A percentile compares a stretch with the other conserved stretches of the same genome.
Evolutionary conservation across 2,329 filamentous ascomycete genomes (phyloP).

Genomic region (Ophiostoma fasciatum): DNA sequence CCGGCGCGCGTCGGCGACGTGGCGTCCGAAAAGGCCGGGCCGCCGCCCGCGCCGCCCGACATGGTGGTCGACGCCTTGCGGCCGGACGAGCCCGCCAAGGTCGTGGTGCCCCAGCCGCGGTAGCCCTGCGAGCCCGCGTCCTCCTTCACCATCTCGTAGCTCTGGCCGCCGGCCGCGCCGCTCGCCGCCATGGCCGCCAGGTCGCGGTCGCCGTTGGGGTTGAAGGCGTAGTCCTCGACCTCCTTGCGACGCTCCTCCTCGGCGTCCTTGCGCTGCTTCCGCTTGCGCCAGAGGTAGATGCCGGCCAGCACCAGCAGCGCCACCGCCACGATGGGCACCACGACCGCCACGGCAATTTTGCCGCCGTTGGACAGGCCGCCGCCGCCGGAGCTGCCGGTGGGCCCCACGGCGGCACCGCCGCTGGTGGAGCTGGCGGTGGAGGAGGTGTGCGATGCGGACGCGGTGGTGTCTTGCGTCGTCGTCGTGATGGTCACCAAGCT

Average conservation of each 20-base stretch:
- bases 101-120: slow-evolving; percentile 83
- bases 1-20: slow-evolving; percentile 52
- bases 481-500: slow-evolving; percentile 10
- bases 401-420: slow-evolving; percentile 15
- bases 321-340: slow-evolving; percentile 82
- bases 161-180: slow-evolving; percentile 29
- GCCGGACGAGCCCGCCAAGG: slow-evolving; percentile 49
- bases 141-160: slow-evolving; percentile 61
- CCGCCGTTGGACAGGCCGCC: slow-evolving; percentile 43
- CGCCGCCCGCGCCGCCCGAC: slow-evolving; percentile 53
- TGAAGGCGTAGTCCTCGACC: slow-evolving; percentile 93
- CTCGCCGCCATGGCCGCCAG: slow-evolving; percentile 33
- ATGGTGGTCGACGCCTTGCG: slow-evolving; percentile 83
- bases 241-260: slow-evolving; percentile 88
- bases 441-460: slow-evolving; percentile 6
- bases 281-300: slow-evolving; percentile 76
- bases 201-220: slow-evolving; percentile 89
- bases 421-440: slow-evolving; percentile 11
- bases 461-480: slow-evolving; percentile 10
- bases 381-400: slow-evolving; percentile 15
- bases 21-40: slow-evolving; percentile 57
- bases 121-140: slow-evolving; percentile 63
- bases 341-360: slow-evolving; percentile 82
- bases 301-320: slow-evolving; percentile 63
- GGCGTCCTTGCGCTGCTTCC: slow-evolving; percentile 69